Evolutionary conservation across 148 eudicot species (phyloP).

Genomic region (Nepenthes mirabilis): DNA sequence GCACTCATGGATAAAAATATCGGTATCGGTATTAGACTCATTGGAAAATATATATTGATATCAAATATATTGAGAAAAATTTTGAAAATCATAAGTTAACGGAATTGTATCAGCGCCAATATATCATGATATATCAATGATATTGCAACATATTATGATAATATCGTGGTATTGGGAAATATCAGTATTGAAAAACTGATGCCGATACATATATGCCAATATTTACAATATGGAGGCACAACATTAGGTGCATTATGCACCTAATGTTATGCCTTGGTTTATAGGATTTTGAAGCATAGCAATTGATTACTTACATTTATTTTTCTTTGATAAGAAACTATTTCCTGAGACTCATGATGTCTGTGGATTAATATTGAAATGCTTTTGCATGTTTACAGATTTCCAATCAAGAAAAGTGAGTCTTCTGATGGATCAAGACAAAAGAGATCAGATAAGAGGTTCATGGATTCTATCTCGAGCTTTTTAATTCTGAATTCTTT

Average conservation of each 20-base stretch:
- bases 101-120: too few relatives aligned
- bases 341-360: constrained; percentile 3
- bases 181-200: too few relatives aligned
- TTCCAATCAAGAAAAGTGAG: constrained; percentile 32
- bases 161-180: too few relatives aligned
- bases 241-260: too few relatives aligned
- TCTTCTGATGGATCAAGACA: constrained; percentile 19
- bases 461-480: constrained; percentile 3
- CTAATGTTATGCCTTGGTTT: background rate
- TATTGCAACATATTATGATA: too few relatives aligned
- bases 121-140: too few relatives aligned
- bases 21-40: too few relatives aligned
- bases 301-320: background rate
- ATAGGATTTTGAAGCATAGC: constrained; percentile 1
- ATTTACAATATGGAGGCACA: too few relatives aligned
- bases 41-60: too few relatives aligned
- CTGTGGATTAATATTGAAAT: background rate
- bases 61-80: too few relatives aligned
- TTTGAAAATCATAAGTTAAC: too few relatives aligned
- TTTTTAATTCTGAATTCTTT: constrained; percentile 3
- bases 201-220: too few relatives aligned
- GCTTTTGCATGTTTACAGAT: constrained; percentile 22
- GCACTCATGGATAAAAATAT: background rate
- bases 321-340: background rate
- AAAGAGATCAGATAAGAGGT: constrained; percentile 37